phyloP scores from a whole-genome alignment of 2,329 filamentous ascomycete genomes.

The Cladosporium sp. region DNA sequence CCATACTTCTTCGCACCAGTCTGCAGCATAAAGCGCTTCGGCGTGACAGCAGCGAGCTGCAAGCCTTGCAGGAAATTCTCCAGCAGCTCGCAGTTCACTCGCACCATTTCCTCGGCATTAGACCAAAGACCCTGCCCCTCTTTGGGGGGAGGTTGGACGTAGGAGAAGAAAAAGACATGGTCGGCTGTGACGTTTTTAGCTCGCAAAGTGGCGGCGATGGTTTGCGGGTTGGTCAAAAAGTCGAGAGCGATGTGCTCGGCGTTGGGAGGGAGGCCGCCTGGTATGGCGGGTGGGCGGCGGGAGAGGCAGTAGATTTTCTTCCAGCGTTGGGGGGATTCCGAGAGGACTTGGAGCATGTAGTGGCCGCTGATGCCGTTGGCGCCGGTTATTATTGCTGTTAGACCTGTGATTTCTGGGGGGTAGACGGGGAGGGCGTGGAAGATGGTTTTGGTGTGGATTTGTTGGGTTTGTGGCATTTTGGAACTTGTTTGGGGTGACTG shows the following conservation, averaged over 20 bases:
- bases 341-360: slow-evolving; percentile 47
- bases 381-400: slow-evolving; percentile 51
- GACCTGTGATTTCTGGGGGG: slow-evolving; percentile 34
- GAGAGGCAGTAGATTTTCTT: slow-evolving; percentile 50
- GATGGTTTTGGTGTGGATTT: slow-evolving; percentile 37
- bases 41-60: slow-evolving; percentile 37
- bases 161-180: slow-evolving; percentile 52
- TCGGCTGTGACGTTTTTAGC: slow-evolving; percentile 33
- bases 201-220: slow-evolving; percentile 34
- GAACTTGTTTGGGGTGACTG: no score
- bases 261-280: slow-evolving; percentile 24
- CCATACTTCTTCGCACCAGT: slow-evolving; percentile 51
- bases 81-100: slow-evolving; percentile 46
- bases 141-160: slow-evolving; percentile 48
- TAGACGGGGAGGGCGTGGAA: slow-evolving; percentile 49
- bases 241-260: slow-evolving; percentile 32
- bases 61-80: slow-evolving; percentile 47
- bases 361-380: slow-evolving; percentile 52
- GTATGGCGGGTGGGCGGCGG: slow-evolving; percentile 38
- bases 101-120: slow-evolving; percentile 47
- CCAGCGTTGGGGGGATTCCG: slow-evolving; percentile 46
- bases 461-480: slow-evolving; percentile 11
- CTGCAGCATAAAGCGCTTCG: slow-evolving; percentile 48
- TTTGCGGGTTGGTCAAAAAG: slow-evolving; percentile 34
- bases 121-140: slow-evolving; percentile 44